phyloP scores from a whole-genome alignment of 495 filamentous ascomycete genomes.

The Aspergillus sclerotiicarbonarius region DNA sequence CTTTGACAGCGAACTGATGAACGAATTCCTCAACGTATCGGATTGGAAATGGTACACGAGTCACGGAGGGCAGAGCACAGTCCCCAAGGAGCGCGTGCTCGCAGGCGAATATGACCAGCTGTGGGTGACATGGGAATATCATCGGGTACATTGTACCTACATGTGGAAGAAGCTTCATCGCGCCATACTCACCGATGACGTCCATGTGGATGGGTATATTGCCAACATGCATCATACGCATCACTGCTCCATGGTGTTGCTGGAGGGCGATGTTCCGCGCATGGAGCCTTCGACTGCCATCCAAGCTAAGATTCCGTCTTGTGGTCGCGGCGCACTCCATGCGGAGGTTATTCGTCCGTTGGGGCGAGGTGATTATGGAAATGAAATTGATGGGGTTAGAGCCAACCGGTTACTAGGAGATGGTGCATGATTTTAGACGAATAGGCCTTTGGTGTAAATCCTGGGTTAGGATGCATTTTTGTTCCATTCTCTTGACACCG shows the following conservation, averaged over 20 bases:
- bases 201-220: conserved; percentile 21
- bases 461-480: no score
- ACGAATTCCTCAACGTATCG: not conserved
- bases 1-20: conserved; percentile 13
- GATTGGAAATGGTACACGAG: conserved; percentile 20
- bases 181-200: conserved; percentile 10
- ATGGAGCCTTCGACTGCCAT: no score
- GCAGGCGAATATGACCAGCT: conserved; percentile 14
- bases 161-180: conserved; percentile 36
- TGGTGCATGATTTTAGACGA: no score
- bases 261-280: no score
- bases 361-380: no score
- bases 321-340: no score
- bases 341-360: no score
- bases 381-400: no score
- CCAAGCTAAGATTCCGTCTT: no score
- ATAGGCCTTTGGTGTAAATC: no score
- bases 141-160: conserved; percentile 31
- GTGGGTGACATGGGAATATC: conserved; percentile 35
- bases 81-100: conserved; percentile 12
- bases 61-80: conserved; percentile 5
- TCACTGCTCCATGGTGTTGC: conserved; percentile 25
- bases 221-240: conserved; percentile 20
- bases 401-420: no score
- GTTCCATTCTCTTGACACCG: no score